These are phyloP conservation scores for Saturnispora gosingensis DNA, from an alignment of 805 yeast genomes.

Conservation along the genomic window DNA sequence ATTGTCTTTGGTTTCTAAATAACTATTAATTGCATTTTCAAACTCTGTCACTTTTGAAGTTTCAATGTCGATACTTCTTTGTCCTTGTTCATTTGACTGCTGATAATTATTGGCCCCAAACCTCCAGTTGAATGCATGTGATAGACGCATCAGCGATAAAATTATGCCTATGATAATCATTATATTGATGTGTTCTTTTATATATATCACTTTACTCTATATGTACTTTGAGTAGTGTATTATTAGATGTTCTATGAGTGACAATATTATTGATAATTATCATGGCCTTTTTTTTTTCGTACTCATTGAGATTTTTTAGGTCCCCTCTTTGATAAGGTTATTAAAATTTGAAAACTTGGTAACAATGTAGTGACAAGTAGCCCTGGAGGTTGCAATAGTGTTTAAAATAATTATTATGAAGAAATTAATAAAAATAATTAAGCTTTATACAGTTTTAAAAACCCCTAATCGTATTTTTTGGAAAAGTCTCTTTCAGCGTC, in stretches of 20 bases:
- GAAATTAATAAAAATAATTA: too few relatives aligned
- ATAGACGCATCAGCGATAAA: background rate
- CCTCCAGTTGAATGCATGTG: background rate
- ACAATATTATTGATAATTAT: background rate
- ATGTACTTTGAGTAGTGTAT: background rate
- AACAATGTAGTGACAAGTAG: background rate
- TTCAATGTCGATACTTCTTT: background rate
- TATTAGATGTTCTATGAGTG: too few relatives aligned
- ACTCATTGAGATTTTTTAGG: background rate
- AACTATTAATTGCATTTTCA: background rate
- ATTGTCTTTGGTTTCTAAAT: background rate
- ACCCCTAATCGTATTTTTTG: background rate
- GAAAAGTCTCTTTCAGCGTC: slow-evolving; percentile 7
- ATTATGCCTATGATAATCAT: background rate
- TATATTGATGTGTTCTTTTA: background rate
- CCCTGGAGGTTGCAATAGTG: background rate
- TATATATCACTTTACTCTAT: background rate
- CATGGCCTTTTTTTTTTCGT: background rate
- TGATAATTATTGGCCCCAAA: background rate
- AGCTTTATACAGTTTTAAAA: background rate
- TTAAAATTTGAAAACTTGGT: too few relatives aligned
- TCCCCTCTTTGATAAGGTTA: background rate
- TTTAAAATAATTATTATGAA: too few relatives aligned
- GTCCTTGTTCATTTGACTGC: background rate
- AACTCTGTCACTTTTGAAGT: background rate